Evolutionary conservation across 805 yeast genomes (phyloP).

Genomic region (Nakazawaea populi): DNA sequence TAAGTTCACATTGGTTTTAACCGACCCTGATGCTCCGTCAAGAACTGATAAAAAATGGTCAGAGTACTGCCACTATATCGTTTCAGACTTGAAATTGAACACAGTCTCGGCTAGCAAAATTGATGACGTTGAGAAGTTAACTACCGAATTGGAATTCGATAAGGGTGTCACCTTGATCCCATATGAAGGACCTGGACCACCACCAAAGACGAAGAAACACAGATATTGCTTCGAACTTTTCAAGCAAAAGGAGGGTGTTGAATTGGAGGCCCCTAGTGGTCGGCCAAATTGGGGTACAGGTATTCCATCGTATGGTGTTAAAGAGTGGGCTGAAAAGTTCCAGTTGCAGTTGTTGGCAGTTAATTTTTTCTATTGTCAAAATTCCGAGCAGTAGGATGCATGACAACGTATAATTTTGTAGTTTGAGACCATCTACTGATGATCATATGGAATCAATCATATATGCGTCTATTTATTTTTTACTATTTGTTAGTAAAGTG

Average conservation of each 20-base stretch:
- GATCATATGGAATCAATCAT: too few relatives aligned
- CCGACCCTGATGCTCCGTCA: slow-evolving; percentile 95
- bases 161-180: slow-evolving; percentile 40
- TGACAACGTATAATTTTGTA: too few relatives aligned
- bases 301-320: slow-evolving; percentile 71
- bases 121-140: slow-evolving; percentile 24
- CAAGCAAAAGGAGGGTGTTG: slow-evolving; percentile 46
- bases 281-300: slow-evolving; percentile 85
- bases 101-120: slow-evolving; percentile 27
- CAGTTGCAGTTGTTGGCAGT: slow-evolving; percentile 64
- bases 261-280: slow-evolving; percentile 36
- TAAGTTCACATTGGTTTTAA: slow-evolving; percentile 67
- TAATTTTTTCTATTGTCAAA: slow-evolving; percentile 83
- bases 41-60: slow-evolving; percentile 81
- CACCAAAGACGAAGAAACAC: slow-evolving; percentile 78
- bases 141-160: slow-evolving; percentile 28
- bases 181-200: slow-evolving; percentile 88
- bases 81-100: slow-evolving; percentile 45
- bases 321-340: slow-evolving; percentile 63
- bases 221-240: slow-evolving; percentile 76
- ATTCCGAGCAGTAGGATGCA: slow-evolving; percentile 23
- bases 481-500: too few relatives aligned
- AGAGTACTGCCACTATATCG: slow-evolving; percentile 75
- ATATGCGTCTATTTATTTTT: too few relatives aligned
- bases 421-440: too few relatives aligned